These are phyloP conservation scores for Corymbia calophylla DNA, from an alignment of 441 rosid species.

Conservation along the genomic window DNA sequence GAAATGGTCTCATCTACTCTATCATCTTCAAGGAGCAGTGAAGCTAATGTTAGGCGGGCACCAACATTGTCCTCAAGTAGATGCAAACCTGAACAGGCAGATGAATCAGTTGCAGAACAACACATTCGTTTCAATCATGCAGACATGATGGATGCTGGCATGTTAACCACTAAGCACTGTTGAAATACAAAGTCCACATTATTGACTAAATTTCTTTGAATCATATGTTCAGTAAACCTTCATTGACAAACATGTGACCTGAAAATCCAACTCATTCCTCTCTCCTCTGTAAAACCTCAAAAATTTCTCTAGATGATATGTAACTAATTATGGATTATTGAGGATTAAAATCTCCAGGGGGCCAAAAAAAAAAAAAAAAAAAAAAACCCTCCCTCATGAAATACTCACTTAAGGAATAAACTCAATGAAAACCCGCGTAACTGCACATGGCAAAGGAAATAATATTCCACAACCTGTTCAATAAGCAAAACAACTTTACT, in stretches of 20 bases:
- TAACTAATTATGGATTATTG: neutral
- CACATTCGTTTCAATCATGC: neutral
- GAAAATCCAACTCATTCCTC: neutral
- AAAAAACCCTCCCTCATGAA: neutral
- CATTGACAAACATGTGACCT: neutral
- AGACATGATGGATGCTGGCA: neutral
- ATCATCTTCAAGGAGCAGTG: slow-evolving; percentile 71
- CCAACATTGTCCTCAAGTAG: slow-evolving; percentile 48
- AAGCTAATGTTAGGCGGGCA: slow-evolving; percentile 68
- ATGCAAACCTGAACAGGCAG: slow-evolving; percentile 51
- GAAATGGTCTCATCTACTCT: slow-evolving; percentile 82
- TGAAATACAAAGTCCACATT: neutral
- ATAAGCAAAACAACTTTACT: neutral
- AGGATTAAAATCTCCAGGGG: neutral
- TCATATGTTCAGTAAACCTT: neutral
- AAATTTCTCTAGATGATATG: neutral
- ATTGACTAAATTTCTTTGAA: neutral
- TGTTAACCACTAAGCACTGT: neutral
- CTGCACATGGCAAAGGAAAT: neutral
- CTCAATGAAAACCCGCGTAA: neutral
- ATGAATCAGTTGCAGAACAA: slow-evolving; percentile 14
- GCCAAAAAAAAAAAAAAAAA: too few relatives aligned
- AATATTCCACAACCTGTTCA: neutral
- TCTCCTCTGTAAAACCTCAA: neutral
- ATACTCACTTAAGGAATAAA: neutral